Conservation (phyloP, 306 rosid genomes). For the Geum urbanum region DNA sequence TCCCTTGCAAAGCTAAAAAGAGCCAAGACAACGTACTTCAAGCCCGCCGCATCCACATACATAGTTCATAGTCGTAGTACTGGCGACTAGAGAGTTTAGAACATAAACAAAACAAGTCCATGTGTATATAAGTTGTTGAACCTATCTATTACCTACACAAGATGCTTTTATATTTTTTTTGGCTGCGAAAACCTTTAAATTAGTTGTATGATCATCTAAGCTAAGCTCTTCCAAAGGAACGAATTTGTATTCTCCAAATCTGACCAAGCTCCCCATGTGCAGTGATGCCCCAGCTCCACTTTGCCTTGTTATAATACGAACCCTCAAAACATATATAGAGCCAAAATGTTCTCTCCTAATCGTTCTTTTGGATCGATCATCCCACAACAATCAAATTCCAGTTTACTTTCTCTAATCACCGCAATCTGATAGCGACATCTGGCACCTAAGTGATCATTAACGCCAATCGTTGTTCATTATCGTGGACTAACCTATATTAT, state of each 20-base stretch:
- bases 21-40: not conserved
- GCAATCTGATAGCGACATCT: not conserved
- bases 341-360: conserved; percentile 50
- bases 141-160: conserved; percentile 6
- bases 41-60: not conserved
- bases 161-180: conserved; percentile 15
- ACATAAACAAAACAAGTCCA: not conserved
- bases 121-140: not conserved
- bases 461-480: conserved; percentile 25
- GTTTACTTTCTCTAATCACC: not conserved
- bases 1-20: not conserved
- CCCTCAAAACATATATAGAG: conserved; percentile 35
- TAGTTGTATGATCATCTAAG: not conserved
- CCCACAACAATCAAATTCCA: conserved; percentile 34
- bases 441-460: conserved; percentile 18
- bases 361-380: conserved; percentile 26
- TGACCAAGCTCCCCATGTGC: conserved; percentile 77
- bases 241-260: conserved; percentile 47
- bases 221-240: conserved; percentile 25
- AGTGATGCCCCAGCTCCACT: conserved; percentile 39
- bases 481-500: not conserved
- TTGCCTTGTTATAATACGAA: conserved; percentile 10
- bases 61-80: not conserved
- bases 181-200: not conserved
- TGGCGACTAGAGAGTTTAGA: not conserved